These are phyloP conservation scores for Schizosaccharomyces octosporus DNA, from an alignment of 805 yeast genomes.

Conservation along the genomic window DNA sequence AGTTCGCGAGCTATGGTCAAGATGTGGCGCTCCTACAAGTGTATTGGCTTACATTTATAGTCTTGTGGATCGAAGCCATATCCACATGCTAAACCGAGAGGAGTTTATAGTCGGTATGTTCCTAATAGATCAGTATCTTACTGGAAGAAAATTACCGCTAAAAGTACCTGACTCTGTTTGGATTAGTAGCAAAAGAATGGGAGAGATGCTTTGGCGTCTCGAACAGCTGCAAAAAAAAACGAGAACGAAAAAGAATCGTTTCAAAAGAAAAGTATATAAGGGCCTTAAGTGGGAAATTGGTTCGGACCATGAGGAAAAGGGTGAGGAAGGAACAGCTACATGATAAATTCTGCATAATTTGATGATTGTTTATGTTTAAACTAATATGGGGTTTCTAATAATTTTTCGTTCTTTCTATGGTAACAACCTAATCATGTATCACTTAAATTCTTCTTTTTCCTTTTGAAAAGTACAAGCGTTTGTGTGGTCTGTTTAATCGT, in stretches of 20 bases:
- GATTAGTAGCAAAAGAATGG: slow-evolving; percentile 36
- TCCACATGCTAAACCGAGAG: slow-evolving; percentile 52
- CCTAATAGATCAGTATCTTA: slow-evolving; percentile 86
- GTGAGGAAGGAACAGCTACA: not conserved
- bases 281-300: not conserved
- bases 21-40: slow-evolving; percentile 46
- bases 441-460: no score
- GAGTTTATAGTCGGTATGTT: slow-evolving; percentile 93
- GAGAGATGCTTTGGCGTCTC: slow-evolving; percentile 1
- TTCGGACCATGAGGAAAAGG: not conserved
- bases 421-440: no score
- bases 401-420: no score
- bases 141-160: slow-evolving; percentile 73
- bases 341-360: no score
- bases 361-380: no score
- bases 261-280: not conserved
- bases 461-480: no score
- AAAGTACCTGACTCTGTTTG: slow-evolving; percentile 44
- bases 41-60: slow-evolving; percentile 38
- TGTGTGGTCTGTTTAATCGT: no score
- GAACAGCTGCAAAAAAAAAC: not conserved
- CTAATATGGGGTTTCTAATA: no score
- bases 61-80: slow-evolving; percentile 28
- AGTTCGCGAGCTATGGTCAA: slow-evolving; percentile 52
- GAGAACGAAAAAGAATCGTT: not conserved